Evolutionary conservation across 495 filamentous ascomycete species (phyloP).

Genomic region (Cairneyella variabilis): DNA sequence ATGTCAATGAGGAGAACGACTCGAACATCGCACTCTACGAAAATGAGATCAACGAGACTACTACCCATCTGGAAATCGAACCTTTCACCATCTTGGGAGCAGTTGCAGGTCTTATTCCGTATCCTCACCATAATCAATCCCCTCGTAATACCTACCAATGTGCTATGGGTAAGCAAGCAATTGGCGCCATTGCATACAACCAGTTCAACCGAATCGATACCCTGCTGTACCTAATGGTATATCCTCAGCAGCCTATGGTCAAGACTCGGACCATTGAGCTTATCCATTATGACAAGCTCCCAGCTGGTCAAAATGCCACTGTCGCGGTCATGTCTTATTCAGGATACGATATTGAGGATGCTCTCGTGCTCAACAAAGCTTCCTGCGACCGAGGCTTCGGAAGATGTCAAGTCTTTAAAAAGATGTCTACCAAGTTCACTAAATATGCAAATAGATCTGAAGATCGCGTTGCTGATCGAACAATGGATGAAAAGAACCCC

Average conservation of each 20-base stretch:
- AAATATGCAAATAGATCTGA: conserved; percentile 76
- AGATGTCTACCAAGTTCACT: conserved; percentile 71
- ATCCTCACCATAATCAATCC: conserved; percentile 98
- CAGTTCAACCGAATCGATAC: conserved; percentile 96
- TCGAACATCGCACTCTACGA: conserved; percentile 88
- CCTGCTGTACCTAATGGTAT: conserved; percentile 92
- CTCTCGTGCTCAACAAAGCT: conserved; percentile 92
- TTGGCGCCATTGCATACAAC: conserved; percentile 95
- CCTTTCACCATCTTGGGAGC: conserved; percentile 97
- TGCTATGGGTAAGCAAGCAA: conserved; percentile 99
- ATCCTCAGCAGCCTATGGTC: conserved; percentile 96
- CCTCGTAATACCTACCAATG: conserved; percentile 99
- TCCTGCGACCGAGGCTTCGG: conserved; percentile 93
- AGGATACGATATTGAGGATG: conserved; percentile 99
- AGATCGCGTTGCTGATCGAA: conserved; percentile 65
- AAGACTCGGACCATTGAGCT: conserved; percentile 95
- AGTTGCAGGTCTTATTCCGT: conserved; percentile 93
- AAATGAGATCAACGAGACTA: conserved; percentile 68
- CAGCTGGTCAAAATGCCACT: conserved; percentile 92
- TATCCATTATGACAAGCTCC: conserved; percentile 95
- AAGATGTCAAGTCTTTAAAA: conserved; percentile 91
- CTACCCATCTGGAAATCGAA: conserved; percentile 95
- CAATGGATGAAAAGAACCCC: conserved; percentile 52
- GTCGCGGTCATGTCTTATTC: conserved; percentile 99
- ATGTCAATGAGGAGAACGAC: conserved; percentile 98